Percentiles rank a stretch among this genome's conserved stretches.
These are phyloP conservation scores for Trichoderma koningiopsis DNA, from an alignment of 2,329 filamentous ascomycete genomes.

Conservation along the genomic window DNA sequence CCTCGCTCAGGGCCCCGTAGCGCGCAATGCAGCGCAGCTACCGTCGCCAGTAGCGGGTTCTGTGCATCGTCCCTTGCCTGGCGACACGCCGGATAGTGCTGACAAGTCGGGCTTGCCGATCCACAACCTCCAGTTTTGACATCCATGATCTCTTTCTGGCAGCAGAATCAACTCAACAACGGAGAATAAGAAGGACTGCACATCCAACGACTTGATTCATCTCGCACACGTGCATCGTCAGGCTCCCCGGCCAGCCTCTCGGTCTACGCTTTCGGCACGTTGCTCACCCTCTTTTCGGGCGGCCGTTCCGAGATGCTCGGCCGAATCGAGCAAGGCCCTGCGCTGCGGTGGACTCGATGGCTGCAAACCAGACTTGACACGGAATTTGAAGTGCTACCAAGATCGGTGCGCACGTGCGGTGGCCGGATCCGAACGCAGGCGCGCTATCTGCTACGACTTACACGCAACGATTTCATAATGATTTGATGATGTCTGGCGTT, in stretches of 20 bases:
- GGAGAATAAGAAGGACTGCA: not conserved
- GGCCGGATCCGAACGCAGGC: not conserved
- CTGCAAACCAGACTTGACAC: not conserved
- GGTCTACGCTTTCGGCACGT: conserved; percentile 3
- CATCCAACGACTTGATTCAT: conserved; percentile 8
- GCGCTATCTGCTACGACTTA: not conserved
- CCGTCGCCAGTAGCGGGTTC: not conserved
- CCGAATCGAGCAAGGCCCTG: not conserved
- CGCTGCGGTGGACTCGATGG: not conserved
- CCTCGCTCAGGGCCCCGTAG: not conserved
- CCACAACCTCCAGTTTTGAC: not conserved
- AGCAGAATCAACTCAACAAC: not conserved
- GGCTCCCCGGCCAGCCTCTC: not conserved
- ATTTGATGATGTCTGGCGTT: not conserved
- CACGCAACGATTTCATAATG: not conserved
- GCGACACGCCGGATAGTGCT: conserved; percentile 6
- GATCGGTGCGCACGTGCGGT: not conserved
- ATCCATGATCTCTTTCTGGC: not conserved
- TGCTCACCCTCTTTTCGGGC: not conserved
- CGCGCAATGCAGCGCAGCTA: not conserved
- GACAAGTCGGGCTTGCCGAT: conserved; percentile 19
- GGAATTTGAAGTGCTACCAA: not conserved
- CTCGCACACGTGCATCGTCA: conserved; percentile 7
- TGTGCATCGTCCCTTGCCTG: conserved; percentile 3
- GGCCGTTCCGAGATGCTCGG: not conserved